Conservation (phyloP, 2,329 filamentous ascomycete species). For the Lomentospora prolificans region DNA sequence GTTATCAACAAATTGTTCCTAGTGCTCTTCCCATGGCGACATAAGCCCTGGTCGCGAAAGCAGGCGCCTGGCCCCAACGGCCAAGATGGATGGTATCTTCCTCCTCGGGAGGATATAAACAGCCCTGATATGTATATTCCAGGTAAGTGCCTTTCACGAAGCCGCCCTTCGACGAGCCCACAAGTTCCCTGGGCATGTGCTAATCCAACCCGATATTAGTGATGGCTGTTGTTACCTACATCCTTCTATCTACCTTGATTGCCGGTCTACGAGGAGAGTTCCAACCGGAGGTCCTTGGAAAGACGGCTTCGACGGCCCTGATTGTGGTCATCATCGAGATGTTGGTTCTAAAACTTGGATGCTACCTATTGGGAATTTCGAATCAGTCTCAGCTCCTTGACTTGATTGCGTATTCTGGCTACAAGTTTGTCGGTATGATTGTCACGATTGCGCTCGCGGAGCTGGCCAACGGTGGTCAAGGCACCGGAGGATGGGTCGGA, state of each 20-base stretch:
- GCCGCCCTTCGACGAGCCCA: background rate
- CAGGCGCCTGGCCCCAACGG: slow-evolving; percentile 63
- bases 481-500: slow-evolving; percentile 78
- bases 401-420: slow-evolving; percentile 89
- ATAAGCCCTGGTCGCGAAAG: slow-evolving; percentile 94
- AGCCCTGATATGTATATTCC: slow-evolving; percentile 99
- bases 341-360: slow-evolving; percentile 79
- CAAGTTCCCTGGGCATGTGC: background rate
- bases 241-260: slow-evolving; percentile 82
- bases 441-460: slow-evolving; percentile 74
- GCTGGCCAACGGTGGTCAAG: slow-evolving; percentile 64
- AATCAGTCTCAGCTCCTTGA: slow-evolving; percentile 91
- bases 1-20: slow-evolving; percentile 88
- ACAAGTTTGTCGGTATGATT: slow-evolving; percentile 98
- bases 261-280: slow-evolving; percentile 86
- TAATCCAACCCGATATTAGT: slow-evolving; percentile 30
- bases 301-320: slow-evolving; percentile 76
- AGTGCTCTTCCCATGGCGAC: slow-evolving; percentile 94
- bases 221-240: slow-evolving; percentile 97
- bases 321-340: slow-evolving; percentile 82
- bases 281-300: slow-evolving; percentile 84
- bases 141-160: slow-evolving; percentile 29
- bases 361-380: slow-evolving; percentile 86
- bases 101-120: slow-evolving; percentile 91
- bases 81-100: slow-evolving; percentile 70